These are phyloP conservation scores for Xylaria sp. DNA, from an alignment of 2,329 filamentous ascomycete species.

Conservation along the genomic window DNA sequence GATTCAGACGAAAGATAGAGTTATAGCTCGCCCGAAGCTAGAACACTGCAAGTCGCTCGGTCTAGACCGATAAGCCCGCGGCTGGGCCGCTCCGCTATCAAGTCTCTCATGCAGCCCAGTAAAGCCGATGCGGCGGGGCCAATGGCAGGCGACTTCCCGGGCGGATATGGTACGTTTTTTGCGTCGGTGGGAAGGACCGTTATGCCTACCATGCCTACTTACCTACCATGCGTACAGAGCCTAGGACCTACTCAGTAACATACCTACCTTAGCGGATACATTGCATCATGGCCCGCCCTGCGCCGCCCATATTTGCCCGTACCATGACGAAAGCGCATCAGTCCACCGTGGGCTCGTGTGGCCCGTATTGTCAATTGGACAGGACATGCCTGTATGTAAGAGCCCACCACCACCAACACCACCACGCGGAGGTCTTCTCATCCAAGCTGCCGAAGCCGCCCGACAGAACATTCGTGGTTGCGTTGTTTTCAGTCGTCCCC, in stretches of 20 bases:
- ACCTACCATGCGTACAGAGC: too few species aligned
- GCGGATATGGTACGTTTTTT: constrained; percentile 25
- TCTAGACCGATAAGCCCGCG: not conserved
- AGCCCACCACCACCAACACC: constrained; percentile 1
- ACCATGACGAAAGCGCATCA: constrained; percentile 20
- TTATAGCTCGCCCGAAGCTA: too few species aligned
- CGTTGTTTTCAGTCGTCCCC: constrained; percentile 1
- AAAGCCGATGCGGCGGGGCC: constrained; percentile 1
- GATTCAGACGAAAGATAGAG: not conserved
- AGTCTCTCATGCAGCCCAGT: constrained; percentile 18
- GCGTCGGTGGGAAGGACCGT: not conserved
- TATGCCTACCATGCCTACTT: not conserved
- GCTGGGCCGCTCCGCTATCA: constrained; percentile 4
- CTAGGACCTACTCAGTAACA: too few species aligned
- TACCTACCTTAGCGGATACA: constrained; percentile 3
- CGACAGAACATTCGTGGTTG: constrained; percentile 3
- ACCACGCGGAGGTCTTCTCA: constrained; percentile 10
- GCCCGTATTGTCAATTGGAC: not conserved
- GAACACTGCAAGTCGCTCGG: not conserved
- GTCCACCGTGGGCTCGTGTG: constrained; percentile 27
- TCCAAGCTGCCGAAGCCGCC: constrained; percentile 2
- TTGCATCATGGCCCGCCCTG: constrained; percentile 34
- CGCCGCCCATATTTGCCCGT: not conserved
- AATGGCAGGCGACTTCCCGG: constrained; percentile 12
- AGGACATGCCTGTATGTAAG: not conserved